Percentiles rank a stretch among this genome's conserved stretches.
Conservation (phyloP, 192 early-diverging fungal genomes). For the Backusella circina region DNA sequence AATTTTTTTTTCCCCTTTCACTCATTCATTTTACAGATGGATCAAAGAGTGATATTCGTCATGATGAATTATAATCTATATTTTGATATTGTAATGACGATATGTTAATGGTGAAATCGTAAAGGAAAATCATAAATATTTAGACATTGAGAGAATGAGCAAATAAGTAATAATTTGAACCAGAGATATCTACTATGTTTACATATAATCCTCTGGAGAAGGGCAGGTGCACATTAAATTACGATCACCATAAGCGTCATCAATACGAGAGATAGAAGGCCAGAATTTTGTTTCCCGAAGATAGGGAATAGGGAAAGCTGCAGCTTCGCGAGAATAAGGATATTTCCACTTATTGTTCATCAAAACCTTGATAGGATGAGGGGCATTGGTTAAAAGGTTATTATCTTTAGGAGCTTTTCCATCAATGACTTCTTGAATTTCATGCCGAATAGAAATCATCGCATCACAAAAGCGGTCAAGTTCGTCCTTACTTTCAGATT, state of each 20-base stretch:
- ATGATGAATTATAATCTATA: too few species aligned
- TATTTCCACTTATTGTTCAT: constrained; percentile 80
- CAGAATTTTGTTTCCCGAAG: constrained; percentile 94
- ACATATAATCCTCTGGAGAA: constrained; percentile 74
- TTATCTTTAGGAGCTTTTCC: constrained; percentile 80
- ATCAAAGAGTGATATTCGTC: too few species aligned
- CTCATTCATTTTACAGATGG: too few species aligned
- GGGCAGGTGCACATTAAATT: constrained; percentile 96
- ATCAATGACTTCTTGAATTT: constrained; percentile 86
- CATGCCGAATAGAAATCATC: constrained; percentile 92
- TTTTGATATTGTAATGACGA: too few species aligned
- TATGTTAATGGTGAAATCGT: background rate
- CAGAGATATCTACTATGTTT: background rate
- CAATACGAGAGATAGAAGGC: constrained; percentile 87
- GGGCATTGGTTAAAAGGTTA: constrained; percentile 86
- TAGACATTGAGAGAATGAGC: background rate
- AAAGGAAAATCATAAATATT: background rate
- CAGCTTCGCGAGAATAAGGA: constrained; percentile 81
- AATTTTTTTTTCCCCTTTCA: too few species aligned
- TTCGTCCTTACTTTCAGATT: constrained; percentile 91
- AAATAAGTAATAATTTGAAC: background rate
- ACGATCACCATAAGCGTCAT: constrained; percentile 94
- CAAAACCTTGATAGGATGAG: constrained; percentile 82
- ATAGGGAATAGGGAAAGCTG: constrained; percentile 87
- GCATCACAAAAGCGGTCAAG: constrained; percentile 98